Base-by-base conservation (phyloP, 1,139 yeast species). In the Lodderomyces margitis region DNA sequence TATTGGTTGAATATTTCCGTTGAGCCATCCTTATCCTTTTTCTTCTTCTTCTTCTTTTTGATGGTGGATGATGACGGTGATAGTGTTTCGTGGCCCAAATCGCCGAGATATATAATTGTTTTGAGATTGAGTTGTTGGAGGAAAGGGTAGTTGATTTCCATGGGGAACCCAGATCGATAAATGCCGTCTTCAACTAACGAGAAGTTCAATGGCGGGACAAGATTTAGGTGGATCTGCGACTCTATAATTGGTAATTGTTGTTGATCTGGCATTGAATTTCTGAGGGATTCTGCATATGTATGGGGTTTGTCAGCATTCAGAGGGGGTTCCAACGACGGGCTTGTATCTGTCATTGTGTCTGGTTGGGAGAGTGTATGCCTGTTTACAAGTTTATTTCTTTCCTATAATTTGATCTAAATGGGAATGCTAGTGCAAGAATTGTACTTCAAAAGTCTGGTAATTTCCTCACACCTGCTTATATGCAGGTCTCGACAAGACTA, bases 131-230 rank as follows among this genome's bases (percentile, higher is more conserved):
- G 64, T 38, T 81, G 84, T 52, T 81, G 78, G 20, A 92, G 70
- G 54, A 87, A 92, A 11, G 86, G 80, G 56, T 82, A 87, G 63
- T 89, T 91, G 52, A 83, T 76, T 0, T 87, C 86, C 68, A 88
- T 86, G 3, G 98, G 98, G 56, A 89, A 95, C 3, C 98, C 98
- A 2, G 95, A 84, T 27, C 98, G 70, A 60, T 89, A 92, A 14
- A 92, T 79, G 5, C 87, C 82, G 46, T 87, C 91, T 49, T 87
- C 96, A 2, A 91, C 96, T 15, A 87, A 76, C 1, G 96, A 80
- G 57, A 91, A 91, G 63, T 89, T 89, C 51, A 92, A 71, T 2
- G 98, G 98, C 2, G 98, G 98, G 6, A 88, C 95, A 49, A 64
- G 32, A 31, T 41, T 41, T 23, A 33, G 14, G 4, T 37, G 27